A percentile compares a stretch with the other conserved stretches of the same genome.
phyloP scores from a whole-genome alignment of 1,284 basidiomycete genomes.

The Tylopilus sp. region DNA sequence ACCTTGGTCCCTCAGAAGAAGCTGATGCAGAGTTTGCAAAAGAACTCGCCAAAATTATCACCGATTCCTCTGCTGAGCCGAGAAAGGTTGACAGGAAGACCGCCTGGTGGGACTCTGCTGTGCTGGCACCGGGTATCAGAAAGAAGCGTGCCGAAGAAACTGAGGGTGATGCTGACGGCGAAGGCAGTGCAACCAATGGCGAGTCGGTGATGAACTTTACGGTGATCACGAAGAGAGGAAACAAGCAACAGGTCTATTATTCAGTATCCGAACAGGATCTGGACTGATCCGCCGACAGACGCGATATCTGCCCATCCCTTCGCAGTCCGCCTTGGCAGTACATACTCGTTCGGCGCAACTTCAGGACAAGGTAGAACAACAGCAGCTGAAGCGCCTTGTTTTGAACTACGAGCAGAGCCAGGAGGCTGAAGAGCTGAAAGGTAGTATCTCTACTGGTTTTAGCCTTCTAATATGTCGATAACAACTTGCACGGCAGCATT shows the following conservation, averaged over 20 bases:
- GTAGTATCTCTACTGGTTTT: slow-evolving; percentile 34
- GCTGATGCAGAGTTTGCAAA: slow-evolving; percentile 92
- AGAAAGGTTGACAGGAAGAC: slow-evolving; percentile 81
- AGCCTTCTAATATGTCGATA: slow-evolving; percentile 3
- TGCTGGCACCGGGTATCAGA: slow-evolving; percentile 58
- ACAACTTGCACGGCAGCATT: slow-evolving; percentile 43
- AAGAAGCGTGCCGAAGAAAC: slow-evolving; percentile 56
- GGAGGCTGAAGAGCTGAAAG: slow-evolving; percentile 74
- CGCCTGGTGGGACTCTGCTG: slow-evolving; percentile 82
- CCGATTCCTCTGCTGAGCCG: slow-evolving; percentile 78
- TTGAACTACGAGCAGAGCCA: slow-evolving; percentile 82
- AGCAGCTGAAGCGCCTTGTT: slow-evolving; percentile 91
- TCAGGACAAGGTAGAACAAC: slow-evolving; percentile 90
- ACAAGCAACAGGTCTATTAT: slow-evolving; percentile 75
- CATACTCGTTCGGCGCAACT: slow-evolving; percentile 87
- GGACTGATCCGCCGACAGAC: slow-evolving; percentile 44
- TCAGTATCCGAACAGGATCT: neutral
- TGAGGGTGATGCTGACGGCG: slow-evolving; percentile 46
- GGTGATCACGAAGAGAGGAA: slow-evolving; percentile 88
- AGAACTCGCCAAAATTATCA: slow-evolving; percentile 93
- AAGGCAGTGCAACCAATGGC: slow-evolving; percentile 35
- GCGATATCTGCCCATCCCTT: slow-evolving; percentile 81
- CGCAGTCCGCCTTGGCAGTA: slow-evolving; percentile 80
- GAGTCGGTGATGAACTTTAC: slow-evolving; percentile 84
- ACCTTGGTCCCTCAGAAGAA: slow-evolving; percentile 74